Conservation (phyloP, 345 rosid species). For the Corchorus capsularis region DNA sequence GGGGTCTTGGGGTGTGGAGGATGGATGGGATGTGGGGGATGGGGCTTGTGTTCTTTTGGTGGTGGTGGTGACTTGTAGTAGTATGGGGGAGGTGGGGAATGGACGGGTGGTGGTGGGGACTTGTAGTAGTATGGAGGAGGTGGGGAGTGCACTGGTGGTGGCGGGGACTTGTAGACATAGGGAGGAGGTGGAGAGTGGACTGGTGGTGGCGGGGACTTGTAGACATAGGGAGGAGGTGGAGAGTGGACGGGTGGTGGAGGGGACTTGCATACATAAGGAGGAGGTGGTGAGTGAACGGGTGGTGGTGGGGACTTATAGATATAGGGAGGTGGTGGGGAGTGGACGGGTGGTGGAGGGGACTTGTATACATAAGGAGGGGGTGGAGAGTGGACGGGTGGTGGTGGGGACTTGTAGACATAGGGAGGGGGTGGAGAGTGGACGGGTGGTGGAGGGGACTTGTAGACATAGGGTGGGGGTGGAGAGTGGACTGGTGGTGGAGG, state of each 20-base stretch:
- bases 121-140: constrained; percentile 9
- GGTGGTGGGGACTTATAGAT: neutral
- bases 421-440: neutral
- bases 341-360: neutral
- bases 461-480: too few relatives aligned
- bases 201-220: too few relatives aligned
- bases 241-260: neutral
- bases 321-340: neutral
- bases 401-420: constrained; percentile 1
- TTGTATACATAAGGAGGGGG: neutral
- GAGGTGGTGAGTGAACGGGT: neutral
- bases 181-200: neutral
- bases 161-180: neutral
- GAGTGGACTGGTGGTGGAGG: neutral
- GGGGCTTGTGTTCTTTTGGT: neutral
- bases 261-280: neutral
- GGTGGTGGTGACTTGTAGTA: too few relatives aligned
- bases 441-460: neutral
- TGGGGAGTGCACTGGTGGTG: neutral
- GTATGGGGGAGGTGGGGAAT: too few relatives aligned
- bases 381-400: neutral
- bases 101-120: too few relatives aligned
- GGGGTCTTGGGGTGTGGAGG: neutral
- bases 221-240: too few relatives aligned
- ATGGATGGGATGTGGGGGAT: neutral